phyloP scores from a whole-genome alignment of 768 basidiomycete species.

The Tricholomella constricta region DNA sequence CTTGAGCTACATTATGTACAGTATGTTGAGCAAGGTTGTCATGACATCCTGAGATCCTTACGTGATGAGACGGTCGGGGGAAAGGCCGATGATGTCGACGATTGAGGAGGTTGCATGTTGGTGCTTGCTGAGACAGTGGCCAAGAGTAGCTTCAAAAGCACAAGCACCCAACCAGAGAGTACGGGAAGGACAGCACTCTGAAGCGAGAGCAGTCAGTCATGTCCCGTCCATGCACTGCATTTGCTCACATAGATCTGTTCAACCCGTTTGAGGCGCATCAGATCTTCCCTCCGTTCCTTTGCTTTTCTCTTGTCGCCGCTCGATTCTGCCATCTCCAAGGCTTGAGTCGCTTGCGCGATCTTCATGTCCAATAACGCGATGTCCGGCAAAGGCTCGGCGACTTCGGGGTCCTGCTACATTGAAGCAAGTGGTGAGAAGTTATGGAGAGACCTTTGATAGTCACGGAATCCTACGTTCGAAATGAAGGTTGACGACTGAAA shows the following conservation, averaged over 20 bases:
- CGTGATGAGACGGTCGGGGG: conserved; percentile 71
- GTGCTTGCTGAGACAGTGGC: conserved; percentile 89
- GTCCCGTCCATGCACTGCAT: neutral
- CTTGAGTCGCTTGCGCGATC: conserved; percentile 64
- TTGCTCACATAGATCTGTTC: conserved; percentile 88
- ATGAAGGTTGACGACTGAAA: conserved; percentile 53
- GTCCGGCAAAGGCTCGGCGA: conserved; percentile 69
- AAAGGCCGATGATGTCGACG: conserved; percentile 69
- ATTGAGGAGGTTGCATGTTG: conserved; percentile 61
- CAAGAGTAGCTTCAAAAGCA: conserved; percentile 87
- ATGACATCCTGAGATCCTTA: conserved; percentile 32
- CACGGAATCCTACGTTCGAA: conserved; percentile 34
- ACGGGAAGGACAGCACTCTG: conserved; percentile 85
- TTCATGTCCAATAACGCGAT: conserved; percentile 71
- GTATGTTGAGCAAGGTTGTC: neutral
- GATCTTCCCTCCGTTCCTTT: conserved; percentile 72
- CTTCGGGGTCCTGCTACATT: conserved; percentile 59
- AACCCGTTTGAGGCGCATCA: conserved; percentile 85
- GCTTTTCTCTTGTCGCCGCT: conserved; percentile 58
- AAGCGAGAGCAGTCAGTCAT: neutral
- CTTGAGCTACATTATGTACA: conserved; percentile 46
- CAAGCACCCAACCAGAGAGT: conserved; percentile 88
- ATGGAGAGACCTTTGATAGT: neutral
- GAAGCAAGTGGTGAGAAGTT: conserved; percentile 4
- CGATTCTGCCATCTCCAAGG: conserved; percentile 51